Conservation (phyloP, 192 early-diverging fungal genomes). For the Linnemannia schmuckeri region DNA sequence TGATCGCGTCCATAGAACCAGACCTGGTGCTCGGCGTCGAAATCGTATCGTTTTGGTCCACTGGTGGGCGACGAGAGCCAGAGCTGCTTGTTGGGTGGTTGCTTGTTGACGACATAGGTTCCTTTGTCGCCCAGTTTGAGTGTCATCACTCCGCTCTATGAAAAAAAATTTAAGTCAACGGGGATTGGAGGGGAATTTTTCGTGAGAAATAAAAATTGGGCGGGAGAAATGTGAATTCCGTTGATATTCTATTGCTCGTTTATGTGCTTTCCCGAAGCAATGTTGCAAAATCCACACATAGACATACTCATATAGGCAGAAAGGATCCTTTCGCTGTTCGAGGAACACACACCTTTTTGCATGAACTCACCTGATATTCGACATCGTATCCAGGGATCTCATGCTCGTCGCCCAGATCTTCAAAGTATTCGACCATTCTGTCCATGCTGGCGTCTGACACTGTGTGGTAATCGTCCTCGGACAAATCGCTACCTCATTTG, state of each 20-base stretch:
- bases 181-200: neutral
- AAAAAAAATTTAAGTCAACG: no score
- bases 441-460: constrained; percentile 74
- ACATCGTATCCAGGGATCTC: constrained; percentile 83
- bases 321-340: no score
- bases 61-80: constrained; percentile 96
- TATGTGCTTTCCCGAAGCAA: neutral
- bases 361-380: constrained; percentile 78
- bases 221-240: neutral
- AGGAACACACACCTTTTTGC: constrained; percentile 51
- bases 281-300: neutral
- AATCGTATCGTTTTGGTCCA: constrained; percentile 92
- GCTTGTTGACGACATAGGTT: constrained; percentile 98
- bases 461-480: constrained; percentile 71
- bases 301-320: neutral
- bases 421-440: constrained; percentile 76
- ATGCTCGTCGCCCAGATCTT: constrained; percentile 79
- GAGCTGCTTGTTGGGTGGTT: constrained; percentile 98
- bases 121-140: constrained; percentile 80
- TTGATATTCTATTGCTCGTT: neutral
- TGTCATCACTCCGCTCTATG: constrained; percentile 88
- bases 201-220: neutral
- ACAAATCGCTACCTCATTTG: constrained; percentile 55
- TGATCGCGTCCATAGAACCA: constrained; percentile 87
- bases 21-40: constrained; percentile 60